Percentiles rank a stretch among this genome's conserved stretches.
These are phyloP conservation scores for Diaporthe batatas DNA, from an alignment of 2,329 filamentous ascomycete species.

Conservation along the genomic window DNA sequence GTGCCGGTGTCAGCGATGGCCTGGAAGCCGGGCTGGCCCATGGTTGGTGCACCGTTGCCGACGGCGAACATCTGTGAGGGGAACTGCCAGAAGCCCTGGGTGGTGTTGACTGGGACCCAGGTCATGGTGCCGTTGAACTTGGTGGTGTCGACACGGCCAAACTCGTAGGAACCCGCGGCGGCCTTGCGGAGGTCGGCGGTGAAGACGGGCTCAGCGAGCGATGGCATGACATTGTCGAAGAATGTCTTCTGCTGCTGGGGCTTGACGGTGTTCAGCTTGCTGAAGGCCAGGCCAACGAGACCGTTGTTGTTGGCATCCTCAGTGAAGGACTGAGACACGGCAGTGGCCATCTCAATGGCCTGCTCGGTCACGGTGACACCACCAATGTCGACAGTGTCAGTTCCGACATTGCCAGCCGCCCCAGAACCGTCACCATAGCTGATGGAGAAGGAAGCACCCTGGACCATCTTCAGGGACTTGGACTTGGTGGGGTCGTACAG, in stretches of 20 bases:
- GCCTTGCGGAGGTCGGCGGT: constrained; percentile 76
- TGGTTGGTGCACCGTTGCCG: constrained; percentile 56
- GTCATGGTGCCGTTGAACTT: constrained; percentile 74
- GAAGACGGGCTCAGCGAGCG: constrained; percentile 75
- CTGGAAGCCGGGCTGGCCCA: constrained; percentile 55
- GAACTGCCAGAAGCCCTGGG: constrained; percentile 79
- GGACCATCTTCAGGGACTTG: constrained; percentile 50
- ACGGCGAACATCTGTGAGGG: constrained; percentile 69
- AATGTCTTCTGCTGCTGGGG: constrained; percentile 77
- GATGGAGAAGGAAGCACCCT: constrained; percentile 70
- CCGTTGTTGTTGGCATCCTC: constrained; percentile 73
- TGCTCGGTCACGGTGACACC: constrained; percentile 72
- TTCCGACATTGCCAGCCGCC: constrained; percentile 74
- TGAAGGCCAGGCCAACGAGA: constrained; percentile 78
- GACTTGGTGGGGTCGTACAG: constrained; percentile 56
- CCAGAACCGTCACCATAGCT: constrained; percentile 77
- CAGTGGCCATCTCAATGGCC: constrained; percentile 75
- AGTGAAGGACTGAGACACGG: constrained; percentile 70
- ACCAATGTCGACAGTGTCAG: constrained; percentile 76
- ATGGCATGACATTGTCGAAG: constrained; percentile 76
- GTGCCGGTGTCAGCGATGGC: constrained; percentile 72
- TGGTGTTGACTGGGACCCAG: constrained; percentile 72
- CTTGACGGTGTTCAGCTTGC: constrained; percentile 73
- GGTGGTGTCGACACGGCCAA: constrained; percentile 75
- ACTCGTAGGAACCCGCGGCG: constrained; percentile 76